phyloP scores from a whole-genome alignment of 352 stramenopile species.

The Pythium brassicae region DNA sequence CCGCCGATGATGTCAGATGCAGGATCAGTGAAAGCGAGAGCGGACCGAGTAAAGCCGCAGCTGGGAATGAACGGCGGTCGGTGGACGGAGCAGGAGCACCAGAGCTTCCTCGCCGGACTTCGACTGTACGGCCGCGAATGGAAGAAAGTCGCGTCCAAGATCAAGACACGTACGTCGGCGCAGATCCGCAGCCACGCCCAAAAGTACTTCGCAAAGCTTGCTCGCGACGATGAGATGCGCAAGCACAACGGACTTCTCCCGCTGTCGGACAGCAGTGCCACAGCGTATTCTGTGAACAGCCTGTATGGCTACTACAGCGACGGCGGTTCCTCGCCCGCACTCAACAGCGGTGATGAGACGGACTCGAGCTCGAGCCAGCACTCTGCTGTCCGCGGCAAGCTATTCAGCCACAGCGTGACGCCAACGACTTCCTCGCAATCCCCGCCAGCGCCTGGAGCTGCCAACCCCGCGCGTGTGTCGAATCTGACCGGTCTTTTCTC shows the following conservation, averaged over 20 bases:
- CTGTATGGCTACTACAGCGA: slow-evolving; percentile 59
- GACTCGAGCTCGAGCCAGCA: slow-evolving; percentile 18
- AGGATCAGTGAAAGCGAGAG: slow-evolving; percentile 8
- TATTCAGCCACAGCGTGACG: background rate
- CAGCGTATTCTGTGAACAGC: slow-evolving; percentile 6
- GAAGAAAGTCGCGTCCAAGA: slow-evolving; percentile 94
- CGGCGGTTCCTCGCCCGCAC: slow-evolving; percentile 46
- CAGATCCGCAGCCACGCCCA: slow-evolving; percentile 84
- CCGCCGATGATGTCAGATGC: background rate
- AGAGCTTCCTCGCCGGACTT: slow-evolving; percentile 93
- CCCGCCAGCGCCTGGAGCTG: background rate
- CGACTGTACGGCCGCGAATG: slow-evolving; percentile 95
- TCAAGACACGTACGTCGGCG: slow-evolving; percentile 83
- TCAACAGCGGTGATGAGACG: slow-evolving; percentile 50
- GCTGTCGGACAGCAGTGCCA: slow-evolving; percentile 12
- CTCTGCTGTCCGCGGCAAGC: background rate
- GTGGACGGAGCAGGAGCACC: slow-evolving; percentile 95
- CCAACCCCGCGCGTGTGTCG: background rate
- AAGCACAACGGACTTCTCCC: slow-evolving; percentile 31
- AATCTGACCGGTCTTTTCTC: slow-evolving; percentile 3
- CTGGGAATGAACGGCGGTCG: slow-evolving; percentile 85
- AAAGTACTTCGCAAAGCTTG: slow-evolving; percentile 87
- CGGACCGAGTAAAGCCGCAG: slow-evolving; percentile 49
- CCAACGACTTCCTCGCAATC: background rate
- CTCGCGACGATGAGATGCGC: slow-evolving; percentile 67